These are phyloP conservation scores for Nigrospora sphaerica DNA, from an alignment of 2,329 filamentous ascomycete species.

Conservation along the genomic window DNA sequence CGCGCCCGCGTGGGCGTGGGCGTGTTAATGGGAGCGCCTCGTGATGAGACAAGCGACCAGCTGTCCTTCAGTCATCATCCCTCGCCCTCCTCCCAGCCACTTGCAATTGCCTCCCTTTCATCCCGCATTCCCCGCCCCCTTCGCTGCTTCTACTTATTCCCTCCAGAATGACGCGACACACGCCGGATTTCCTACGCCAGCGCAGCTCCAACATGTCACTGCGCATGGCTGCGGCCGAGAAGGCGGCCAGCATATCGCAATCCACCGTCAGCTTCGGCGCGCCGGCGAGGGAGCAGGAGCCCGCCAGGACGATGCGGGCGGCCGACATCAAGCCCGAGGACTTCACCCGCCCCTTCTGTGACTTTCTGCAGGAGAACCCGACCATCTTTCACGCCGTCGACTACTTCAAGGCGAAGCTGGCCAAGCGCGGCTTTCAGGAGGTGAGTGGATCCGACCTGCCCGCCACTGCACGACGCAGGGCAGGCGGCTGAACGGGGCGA, in stretches of 20 bases:
- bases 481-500: not conserved
- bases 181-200: constrained; percentile 34
- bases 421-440: constrained; percentile 65
- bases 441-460: constrained; percentile 29
- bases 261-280: constrained; percentile 21
- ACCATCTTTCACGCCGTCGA: constrained; percentile 89
- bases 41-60: not conserved
- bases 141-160: too few relatives aligned
- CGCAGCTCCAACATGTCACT: constrained; percentile 38
- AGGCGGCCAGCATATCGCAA: constrained; percentile 13
- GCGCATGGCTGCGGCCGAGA: constrained; percentile 29
- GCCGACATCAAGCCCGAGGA: constrained; percentile 41
- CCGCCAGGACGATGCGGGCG: constrained; percentile 12
- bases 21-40: too few relatives aligned
- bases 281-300: constrained; percentile 14
- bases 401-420: constrained; percentile 67
- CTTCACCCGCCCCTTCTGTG: constrained; percentile 78
- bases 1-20: too few relatives aligned
- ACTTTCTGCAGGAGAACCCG: constrained; percentile 83
- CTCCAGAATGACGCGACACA: constrained; percentile 35
- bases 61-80: not conserved
- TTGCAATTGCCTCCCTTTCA: not conserved
- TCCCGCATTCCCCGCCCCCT: not conserved
- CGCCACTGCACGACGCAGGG: not conserved
- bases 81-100: not conserved